phyloP scores from a whole-genome alignment of 805 yeast genomes.

The Candida insectorum region DNA sequence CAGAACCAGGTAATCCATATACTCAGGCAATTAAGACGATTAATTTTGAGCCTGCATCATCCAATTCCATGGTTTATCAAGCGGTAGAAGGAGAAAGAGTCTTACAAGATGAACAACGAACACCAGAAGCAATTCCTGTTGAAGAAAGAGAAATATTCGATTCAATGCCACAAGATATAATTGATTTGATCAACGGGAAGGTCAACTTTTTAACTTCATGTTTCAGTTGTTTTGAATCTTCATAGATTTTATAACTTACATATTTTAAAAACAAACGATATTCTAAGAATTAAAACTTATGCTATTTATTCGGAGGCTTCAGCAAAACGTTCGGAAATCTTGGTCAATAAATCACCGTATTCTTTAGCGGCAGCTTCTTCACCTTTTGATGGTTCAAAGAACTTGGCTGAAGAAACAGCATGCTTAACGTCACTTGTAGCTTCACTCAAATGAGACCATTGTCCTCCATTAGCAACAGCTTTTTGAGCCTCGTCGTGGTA shows the following conservation, averaged over 20 bases:
- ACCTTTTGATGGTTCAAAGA: slow-evolving; percentile 93
- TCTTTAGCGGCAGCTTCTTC: slow-evolving; percentile 71
- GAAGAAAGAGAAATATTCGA: too few species aligned
- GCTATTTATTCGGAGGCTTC: slow-evolving; percentile 84
- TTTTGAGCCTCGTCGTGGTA: slow-evolving; percentile 97
- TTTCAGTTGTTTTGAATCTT: slow-evolving; percentile 4
- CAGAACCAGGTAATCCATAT: too few species aligned
- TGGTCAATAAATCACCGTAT: slow-evolving; percentile 70
- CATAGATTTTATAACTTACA: too few species aligned
- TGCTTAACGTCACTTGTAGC: slow-evolving; percentile 90
- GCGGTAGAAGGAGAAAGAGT: too few species aligned
- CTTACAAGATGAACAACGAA: too few species aligned
- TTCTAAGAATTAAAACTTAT: too few species aligned
- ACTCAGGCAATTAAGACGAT: too few species aligned
- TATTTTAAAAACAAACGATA: too few species aligned
- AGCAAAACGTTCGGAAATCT: slow-evolving; percentile 86
- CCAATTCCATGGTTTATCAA: too few species aligned
- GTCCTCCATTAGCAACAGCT: slow-evolving; percentile 89
- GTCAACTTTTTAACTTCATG: slow-evolving; percentile 12
- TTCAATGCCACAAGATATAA: too few species aligned
- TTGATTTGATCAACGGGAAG: slow-evolving; percentile 9
- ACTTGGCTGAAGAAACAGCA: slow-evolving; percentile 89
- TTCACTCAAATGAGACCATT: slow-evolving; percentile 90
- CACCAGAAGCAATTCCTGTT: too few species aligned
- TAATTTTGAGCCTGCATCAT: too few species aligned